Conservation (phyloP, 768 basidiomycete species). For the Rhodotorula graminis region DNA sequence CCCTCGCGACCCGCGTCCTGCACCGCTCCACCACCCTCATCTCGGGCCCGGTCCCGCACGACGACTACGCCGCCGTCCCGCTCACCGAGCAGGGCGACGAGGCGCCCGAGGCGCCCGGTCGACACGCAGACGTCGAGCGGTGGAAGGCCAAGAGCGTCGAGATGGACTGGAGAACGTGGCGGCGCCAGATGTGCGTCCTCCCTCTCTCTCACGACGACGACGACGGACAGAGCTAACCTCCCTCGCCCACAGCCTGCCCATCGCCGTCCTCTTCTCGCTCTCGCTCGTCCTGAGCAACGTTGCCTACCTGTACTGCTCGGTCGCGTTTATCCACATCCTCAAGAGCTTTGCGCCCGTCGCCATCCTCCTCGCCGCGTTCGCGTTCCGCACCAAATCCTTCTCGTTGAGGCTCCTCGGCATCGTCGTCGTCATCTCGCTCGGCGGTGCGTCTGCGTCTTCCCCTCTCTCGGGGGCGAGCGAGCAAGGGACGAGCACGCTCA, state of each 20-base stretch:
- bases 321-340: slow-evolving; percentile 54
- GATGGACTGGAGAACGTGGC: slow-evolving; percentile 69
- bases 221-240: too few species aligned
- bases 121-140: neutral
- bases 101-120: neutral
- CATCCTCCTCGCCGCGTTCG: slow-evolving; percentile 79
- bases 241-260: slow-evolving; percentile 66
- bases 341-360: slow-evolving; percentile 84
- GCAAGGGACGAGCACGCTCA: too few species aligned
- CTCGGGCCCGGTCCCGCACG: slow-evolving; percentile 56
- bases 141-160: slow-evolving; percentile 54
- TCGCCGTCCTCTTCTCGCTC: slow-evolving; percentile 85
- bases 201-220: neutral
- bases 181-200: slow-evolving; percentile 16
- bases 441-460: neutral
- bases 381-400: slow-evolving; percentile 27
- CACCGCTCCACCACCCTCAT: slow-evolving; percentile 73
- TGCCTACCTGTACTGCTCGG: slow-evolving; percentile 59
- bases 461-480: too few species aligned
- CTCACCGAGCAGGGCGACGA: neutral
- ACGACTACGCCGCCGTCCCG: slow-evolving; percentile 21
- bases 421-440: slow-evolving; percentile 37
- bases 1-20: slow-evolving; percentile 70
- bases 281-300: slow-evolving; percentile 85
- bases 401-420: slow-evolving; percentile 32